These are phyloP conservation scores for Hanseniaspora gamundiae DNA, from an alignment of 1,139 yeast genomes.

Conservation along the genomic window DNA sequence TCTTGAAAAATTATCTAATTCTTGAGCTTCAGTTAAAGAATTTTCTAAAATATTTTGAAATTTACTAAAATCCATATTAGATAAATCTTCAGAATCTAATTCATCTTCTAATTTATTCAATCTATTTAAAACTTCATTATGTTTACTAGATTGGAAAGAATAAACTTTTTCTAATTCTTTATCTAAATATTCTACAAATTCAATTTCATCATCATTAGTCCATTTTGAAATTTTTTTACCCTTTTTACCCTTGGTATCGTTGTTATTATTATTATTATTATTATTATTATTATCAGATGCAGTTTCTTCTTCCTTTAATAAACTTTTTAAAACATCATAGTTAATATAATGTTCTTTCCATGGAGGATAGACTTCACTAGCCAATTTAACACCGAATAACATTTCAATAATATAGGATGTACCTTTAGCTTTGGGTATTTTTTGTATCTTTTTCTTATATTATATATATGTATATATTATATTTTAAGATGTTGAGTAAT, in stretches of 20 bases:
- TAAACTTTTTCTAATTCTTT: constrained; percentile 87
- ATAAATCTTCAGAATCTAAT: constrained; percentile 20
- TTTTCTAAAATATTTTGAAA: constrained; percentile 64
- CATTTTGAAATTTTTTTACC: constrained; percentile 28
- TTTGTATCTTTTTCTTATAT: neutral
- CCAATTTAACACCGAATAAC: constrained; percentile 79
- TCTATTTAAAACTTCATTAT: constrained; percentile 52
- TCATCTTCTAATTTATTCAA: constrained; percentile 51
- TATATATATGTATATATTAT: too few species aligned
- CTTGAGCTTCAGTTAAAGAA: constrained; percentile 62
- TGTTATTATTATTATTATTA: constrained; percentile 15
- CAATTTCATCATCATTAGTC: constrained; percentile 73
- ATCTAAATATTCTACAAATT: constrained; percentile 73
- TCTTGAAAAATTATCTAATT: constrained; percentile 80
- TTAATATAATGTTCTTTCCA: constrained; percentile 79
- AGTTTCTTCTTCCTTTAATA: constrained; percentile 68
- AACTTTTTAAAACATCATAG: constrained; percentile 67
- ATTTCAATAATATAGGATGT: constrained; percentile 28
- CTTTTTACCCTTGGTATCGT: constrained; percentile 18
- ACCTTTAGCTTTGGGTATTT: too few species aligned
- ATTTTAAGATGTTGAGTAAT: too few species aligned
- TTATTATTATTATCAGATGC: constrained; percentile 26
- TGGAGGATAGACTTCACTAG: constrained; percentile 72
- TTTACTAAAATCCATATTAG: constrained; percentile 15
- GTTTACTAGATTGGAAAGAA: constrained; percentile 65